These are phyloP conservation scores for Leishmania lainsoni DNA, from an alignment of 208 protist genomes.

Conservation along the genomic window DNA sequence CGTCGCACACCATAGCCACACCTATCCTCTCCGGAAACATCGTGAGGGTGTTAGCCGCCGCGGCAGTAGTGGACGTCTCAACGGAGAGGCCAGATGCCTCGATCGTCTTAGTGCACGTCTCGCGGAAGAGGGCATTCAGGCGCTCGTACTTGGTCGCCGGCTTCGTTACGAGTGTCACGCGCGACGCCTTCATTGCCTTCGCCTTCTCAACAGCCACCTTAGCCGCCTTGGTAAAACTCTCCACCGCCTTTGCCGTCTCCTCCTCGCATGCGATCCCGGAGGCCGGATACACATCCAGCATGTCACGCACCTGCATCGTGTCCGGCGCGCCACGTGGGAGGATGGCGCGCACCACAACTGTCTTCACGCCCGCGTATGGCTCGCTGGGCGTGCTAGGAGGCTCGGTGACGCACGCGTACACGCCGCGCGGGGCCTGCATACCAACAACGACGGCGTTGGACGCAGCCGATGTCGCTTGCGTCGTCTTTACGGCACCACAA, in stretches of 20 bases:
- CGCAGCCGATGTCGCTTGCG: constrained; percentile 44
- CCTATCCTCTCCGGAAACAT: constrained; percentile 70
- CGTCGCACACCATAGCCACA: constrained; percentile 80
- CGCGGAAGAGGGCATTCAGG: constrained; percentile 72
- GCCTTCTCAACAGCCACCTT: constrained; percentile 71
- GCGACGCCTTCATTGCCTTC: constrained; percentile 50
- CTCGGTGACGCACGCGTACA: constrained; percentile 63
- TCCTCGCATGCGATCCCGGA: constrained; percentile 62
- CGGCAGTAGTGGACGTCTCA: constrained; percentile 56
- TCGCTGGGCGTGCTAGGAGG: constrained; percentile 29
- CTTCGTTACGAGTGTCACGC: constrained; percentile 80
- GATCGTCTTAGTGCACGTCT: constrained; percentile 48
- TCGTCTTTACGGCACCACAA: constrained; percentile 50
- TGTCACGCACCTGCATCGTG: constrained; percentile 72
- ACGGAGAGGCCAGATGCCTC: constrained; percentile 63
- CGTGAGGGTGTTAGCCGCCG: constrained; percentile 69
- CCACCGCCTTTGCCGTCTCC: constrained; percentile 52
- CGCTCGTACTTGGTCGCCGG: constrained; percentile 69
- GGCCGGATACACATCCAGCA: constrained; percentile 70
- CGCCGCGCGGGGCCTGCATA: constrained; percentile 49
- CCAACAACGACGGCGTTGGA: constrained; percentile 70
- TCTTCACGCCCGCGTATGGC: constrained; percentile 61
- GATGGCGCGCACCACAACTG: constrained; percentile 72
- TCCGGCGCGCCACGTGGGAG: constrained; percentile 55
- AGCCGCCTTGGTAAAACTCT: constrained; percentile 60